Evolutionary conservation across 345 rosid species (phyloP).

Genomic region (Aquilaria malaccensis): DNA sequence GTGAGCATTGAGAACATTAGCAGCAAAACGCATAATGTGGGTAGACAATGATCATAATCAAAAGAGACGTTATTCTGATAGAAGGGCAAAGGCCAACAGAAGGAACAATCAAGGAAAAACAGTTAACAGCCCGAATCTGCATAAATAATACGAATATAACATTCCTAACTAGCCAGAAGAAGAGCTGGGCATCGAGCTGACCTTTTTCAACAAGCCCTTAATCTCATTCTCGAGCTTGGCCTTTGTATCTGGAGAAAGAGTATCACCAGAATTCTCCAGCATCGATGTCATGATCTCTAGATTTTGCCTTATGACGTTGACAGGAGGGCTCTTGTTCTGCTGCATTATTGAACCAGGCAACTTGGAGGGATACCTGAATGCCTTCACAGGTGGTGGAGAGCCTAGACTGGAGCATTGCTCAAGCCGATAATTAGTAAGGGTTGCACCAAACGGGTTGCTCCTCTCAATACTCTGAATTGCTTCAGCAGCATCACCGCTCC

Average conservation of each 20-base stretch:
- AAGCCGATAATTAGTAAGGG: conserved; percentile 35
- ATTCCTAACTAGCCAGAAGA: conserved; percentile 30
- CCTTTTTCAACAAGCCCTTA: conserved; percentile 59
- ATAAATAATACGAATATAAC: not conserved
- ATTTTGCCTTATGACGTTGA: conserved; percentile 71
- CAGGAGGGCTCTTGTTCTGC: conserved; percentile 36
- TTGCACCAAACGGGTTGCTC: conserved; percentile 48
- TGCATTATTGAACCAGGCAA: conserved; percentile 23
- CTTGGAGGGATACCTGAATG: conserved; percentile 15
- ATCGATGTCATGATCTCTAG: conserved; percentile 85
- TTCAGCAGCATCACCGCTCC: conserved; percentile 45
- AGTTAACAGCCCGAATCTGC: too few species aligned
- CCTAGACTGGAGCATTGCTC: conserved; percentile 19
- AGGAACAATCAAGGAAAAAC: too few species aligned
- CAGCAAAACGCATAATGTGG: too few species aligned
- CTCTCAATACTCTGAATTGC: conserved; percentile 53
- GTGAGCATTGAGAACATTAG: too few species aligned
- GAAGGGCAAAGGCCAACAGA: too few species aligned
- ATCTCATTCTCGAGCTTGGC: conserved; percentile 71
- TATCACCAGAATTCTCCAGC: conserved; percentile 77
- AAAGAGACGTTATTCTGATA: too few species aligned
- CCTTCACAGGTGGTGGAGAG: conserved; percentile 11
- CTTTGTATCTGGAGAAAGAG: conserved; percentile 69
- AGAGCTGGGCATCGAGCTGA: conserved; percentile 56
- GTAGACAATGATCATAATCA: too few species aligned